Evolutionary conservation across 139 green algal species (phyloP).

Genomic region (Tetraselmis striata): DNA sequence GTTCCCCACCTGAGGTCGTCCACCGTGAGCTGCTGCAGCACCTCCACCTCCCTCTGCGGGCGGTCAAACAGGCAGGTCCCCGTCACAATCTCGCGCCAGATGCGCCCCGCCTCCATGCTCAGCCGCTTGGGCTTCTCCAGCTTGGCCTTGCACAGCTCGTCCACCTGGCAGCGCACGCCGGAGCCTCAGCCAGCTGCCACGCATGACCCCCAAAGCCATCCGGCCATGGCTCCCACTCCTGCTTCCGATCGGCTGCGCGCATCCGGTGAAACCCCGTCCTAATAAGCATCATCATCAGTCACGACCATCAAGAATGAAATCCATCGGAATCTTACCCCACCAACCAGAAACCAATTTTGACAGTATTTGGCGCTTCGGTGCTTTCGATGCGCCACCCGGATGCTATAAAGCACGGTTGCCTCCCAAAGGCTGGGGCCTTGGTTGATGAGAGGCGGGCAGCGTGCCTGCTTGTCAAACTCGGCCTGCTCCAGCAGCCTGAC

Average conservation of each 20-base stretch:
- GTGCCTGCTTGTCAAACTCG: constrained; percentile 25
- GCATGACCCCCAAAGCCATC: background rate
- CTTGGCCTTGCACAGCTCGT: constrained; percentile 69
- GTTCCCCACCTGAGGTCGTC: constrained; percentile 38
- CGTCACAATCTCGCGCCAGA: constrained; percentile 51
- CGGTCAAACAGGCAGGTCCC: constrained; percentile 38
- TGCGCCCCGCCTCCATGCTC: constrained; percentile 29
- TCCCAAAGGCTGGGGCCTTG: no score
- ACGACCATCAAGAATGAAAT: no score
- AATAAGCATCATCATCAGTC: no score
- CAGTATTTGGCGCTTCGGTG: no score
- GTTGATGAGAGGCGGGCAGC: background rate
- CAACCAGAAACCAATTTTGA: no score
- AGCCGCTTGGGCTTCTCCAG: constrained; percentile 77
- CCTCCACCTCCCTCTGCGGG: constrained; percentile 49
- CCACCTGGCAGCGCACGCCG: constrained; percentile 26
- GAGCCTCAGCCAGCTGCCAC: background rate
- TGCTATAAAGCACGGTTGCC: no score
- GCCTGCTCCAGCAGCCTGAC: constrained; percentile 20
- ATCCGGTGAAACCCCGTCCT: no score
- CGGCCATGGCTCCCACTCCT: no score
- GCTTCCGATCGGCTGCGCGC: no score
- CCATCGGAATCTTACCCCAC: no score
- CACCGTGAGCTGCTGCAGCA: constrained; percentile 39
- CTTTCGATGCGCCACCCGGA: no score